These are phyloP conservation scores for Russula griseocarnosa DNA, from an alignment of 768 basidiomycete genomes.

Conservation along the genomic window DNA sequence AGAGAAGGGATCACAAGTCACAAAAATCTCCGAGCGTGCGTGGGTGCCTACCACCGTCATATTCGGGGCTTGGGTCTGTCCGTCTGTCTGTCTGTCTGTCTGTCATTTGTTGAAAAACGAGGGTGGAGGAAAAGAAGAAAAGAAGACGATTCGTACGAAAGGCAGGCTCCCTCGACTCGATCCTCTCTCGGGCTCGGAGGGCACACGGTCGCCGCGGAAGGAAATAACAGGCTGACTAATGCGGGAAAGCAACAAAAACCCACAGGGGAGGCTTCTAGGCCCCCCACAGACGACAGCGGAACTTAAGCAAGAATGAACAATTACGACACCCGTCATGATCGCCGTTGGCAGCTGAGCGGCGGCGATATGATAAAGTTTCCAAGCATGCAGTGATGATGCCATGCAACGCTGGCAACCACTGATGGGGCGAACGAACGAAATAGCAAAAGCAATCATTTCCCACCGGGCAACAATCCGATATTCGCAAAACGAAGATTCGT, in stretches of 20 bases:
- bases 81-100: no score
- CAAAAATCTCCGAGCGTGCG: slow-evolving; percentile 13
- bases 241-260: neutral
- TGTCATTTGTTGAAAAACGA: neutral
- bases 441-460: slow-evolving; percentile 1
- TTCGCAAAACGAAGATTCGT: slow-evolving; percentile 2
- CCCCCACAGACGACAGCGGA: slow-evolving; percentile 1
- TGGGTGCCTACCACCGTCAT: neutral
- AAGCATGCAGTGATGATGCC: slow-evolving; percentile 7
- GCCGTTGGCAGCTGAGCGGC: slow-evolving; percentile 16
- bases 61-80: neutral
- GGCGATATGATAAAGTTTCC: neutral
- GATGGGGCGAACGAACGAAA: neutral
- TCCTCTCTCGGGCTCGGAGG: no score
- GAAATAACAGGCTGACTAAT: neutral
- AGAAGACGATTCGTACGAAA: neutral
- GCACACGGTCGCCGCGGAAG: neutral
- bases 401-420: slow-evolving; percentile 5
- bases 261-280: slow-evolving; percentile 12
- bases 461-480: slow-evolving; percentile 14
- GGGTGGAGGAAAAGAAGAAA: neutral
- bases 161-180: no score
- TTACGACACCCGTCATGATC: slow-evolving; percentile 20
- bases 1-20: slow-evolving; percentile 4
- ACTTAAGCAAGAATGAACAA: slow-evolving; percentile 12